A percentile compares a stretch with the other conserved stretches of the same genome.
Evolutionary conservation across 2,329 filamentous ascomycete species (phyloP).

Genomic region (Penicillium hesseltinei): DNA sequence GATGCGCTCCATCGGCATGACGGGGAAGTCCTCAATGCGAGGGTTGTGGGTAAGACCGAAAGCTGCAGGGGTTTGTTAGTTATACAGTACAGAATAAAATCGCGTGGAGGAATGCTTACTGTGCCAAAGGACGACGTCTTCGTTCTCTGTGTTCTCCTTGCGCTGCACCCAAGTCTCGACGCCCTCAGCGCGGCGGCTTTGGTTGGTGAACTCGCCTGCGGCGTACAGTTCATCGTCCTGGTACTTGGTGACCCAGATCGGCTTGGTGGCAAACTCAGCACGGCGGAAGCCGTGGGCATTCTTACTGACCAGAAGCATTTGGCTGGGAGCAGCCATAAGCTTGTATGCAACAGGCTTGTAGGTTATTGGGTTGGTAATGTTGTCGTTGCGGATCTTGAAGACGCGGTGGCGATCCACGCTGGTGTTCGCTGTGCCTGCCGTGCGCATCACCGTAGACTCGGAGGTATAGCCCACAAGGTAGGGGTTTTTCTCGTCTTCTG

Average conservation of each 20-base stretch:
- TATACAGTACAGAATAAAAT: slow-evolving; percentile 25
- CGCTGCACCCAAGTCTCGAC: slow-evolving; percentile 53
- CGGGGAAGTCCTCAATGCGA: slow-evolving; percentile 64
- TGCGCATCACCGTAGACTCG: slow-evolving; percentile 47
- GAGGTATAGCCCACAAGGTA: slow-evolving; percentile 53
- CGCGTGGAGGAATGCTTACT: slow-evolving; percentile 33
- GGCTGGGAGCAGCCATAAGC: slow-evolving; percentile 55
- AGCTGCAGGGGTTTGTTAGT: slow-evolving; percentile 24
- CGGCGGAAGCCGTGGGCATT: slow-evolving; percentile 50
- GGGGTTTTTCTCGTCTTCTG: slow-evolving; percentile 52
- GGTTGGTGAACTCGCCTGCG: slow-evolving; percentile 57
- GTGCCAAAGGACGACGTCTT: slow-evolving; percentile 42
- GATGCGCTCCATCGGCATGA: slow-evolving; percentile 62
- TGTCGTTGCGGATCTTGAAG: slow-evolving; percentile 60
- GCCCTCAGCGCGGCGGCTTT: slow-evolving; percentile 54
- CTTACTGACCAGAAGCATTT: slow-evolving; percentile 55
- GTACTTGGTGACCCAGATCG: slow-evolving; percentile 57
- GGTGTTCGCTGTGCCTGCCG: slow-evolving; percentile 50
- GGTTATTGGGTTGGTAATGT: slow-evolving; percentile 54
- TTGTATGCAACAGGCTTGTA: slow-evolving; percentile 57
- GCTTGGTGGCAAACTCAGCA: slow-evolving; percentile 56
- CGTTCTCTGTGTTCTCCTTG: slow-evolving; percentile 49
- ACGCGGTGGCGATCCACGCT: slow-evolving; percentile 50
- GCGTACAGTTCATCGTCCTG: slow-evolving; percentile 54
- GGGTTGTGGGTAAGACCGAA: slow-evolving; percentile 64